Evolutionary conservation across 2,329 filamentous ascomycete genomes (phyloP), one percentile per base, ranked within the genome.

Genomic region (Scedosporium dehoogii): DNA sequence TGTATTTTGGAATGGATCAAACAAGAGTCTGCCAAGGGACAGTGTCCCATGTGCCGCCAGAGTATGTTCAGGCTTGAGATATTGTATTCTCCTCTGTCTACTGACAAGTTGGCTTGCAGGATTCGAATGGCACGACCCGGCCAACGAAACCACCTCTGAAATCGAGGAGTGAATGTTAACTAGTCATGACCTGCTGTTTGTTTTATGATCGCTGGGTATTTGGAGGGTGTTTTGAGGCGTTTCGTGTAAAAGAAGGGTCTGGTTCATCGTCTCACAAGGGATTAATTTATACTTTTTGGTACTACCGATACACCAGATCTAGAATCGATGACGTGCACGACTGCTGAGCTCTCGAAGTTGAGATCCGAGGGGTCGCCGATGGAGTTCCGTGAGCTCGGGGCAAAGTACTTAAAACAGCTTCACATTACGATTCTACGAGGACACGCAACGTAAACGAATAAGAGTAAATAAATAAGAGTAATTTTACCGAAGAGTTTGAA

Each of bases 11-110:
- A 92, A 70, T 99, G 94, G 94, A 91, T 99, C 69, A 91, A 94
- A 71, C 92, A 97, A 73, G 94, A 97, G 66, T 87, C 91, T 12
- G 90, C 92, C 29, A 93, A 92, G 69, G 93, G 93, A 23, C 89
- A 97, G 66, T 99, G 94, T 73, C 94, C 94, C 29, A 97, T 99
- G 94, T 99, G 94, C 73, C 85, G 94, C 68, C 94, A 97, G 75
- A 91, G 91, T 94, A 82, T 69, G 80, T 70, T 7, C 6, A n/a
- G 16, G 16, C 27, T 33, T 60, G 44, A 23, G 44, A 48, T 7
- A 9, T 2, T 14, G 6, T 48, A 10, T 48, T 48, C 16, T 48
- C 16, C 6, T 5, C 6, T 48, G 16, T 48, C n/a, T 12, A 18
- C 18, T 29, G 21, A 38, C 23, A 25, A 21, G n/a, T 6, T 10